Evolutionary conservation across 2,329 filamentous ascomycete species (phyloP), one percentile per base, ranked within the genome.

Genomic region (Aspergillus phoenicis): DNA sequence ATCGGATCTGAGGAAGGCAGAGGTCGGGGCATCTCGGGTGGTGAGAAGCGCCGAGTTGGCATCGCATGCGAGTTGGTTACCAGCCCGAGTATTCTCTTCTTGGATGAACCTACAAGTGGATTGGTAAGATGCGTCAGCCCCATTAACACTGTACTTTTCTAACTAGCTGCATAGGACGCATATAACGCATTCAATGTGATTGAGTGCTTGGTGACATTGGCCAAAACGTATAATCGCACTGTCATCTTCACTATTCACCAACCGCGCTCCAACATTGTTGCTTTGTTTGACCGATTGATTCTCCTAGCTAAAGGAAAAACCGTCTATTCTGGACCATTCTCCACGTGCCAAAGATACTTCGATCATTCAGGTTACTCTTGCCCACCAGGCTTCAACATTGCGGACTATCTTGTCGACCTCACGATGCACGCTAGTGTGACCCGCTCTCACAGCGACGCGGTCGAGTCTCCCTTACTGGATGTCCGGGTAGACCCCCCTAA

Each of bases 171-270:
- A 15, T 57, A 77, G 74, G 95, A 99, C 75, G 92, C 95, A 1
- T 99, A 89, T 82, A 99, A 99, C 73, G 96, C 96, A 5, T 99
- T 95, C 82, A 99, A 99, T 66, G 95, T 99, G 41, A 88, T 99
- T 26, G 95, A 99, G 75, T 98, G 93, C 70, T 84, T 99, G 8
- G 94, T 98, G 41, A 97, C 90, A 1, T 81, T 99, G 48, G 95
- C 96, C 55, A 97, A 97, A 81, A 95, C 88, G 45, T 99, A 98
- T 80, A 96, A 97, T 79, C 87, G 96, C 62, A 99, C 96, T 0
- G 93, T 99, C 58, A 90, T 99, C 64, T 97, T 99, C 79, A 99
- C 95, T 13, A 99, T 99, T 65, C 95, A 99, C 75, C 95, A 99
- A 72, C 95, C 95, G 39, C 87, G 96, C 67, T 99, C 95, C 10